Evolutionary conservation across 108 stramenopile species (phyloP), one percentile per base, ranked within the genome.

Genomic region (Schizochytrium sp.): DNA sequence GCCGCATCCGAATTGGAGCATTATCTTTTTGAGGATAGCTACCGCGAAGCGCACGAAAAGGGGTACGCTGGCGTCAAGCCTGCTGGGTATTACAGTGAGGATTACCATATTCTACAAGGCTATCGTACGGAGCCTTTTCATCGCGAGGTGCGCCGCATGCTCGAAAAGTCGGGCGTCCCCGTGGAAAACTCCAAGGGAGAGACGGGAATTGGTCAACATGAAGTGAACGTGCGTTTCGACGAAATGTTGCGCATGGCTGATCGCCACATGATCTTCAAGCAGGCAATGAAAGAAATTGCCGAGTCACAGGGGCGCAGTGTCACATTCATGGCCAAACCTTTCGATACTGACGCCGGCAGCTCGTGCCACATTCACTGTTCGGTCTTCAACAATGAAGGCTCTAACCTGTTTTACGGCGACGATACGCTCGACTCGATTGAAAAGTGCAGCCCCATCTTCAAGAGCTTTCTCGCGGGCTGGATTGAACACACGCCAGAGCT

Each of bases 331-430:
- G 87, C 87, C 58, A 87, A 87, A 43, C 87, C 87, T 5, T 59
- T 29, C 6, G 87, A 29, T 4, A 18, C 5, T 16, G 87, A 87
- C 19, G 58, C 87, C 19, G 87, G 87, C 5, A 59, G 58, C 41
- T 87, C 87, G 43, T 87, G 87, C 59, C 87, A 87, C 59, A 87
- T 87, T 43, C 87, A 87, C 59, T 87, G 87, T 43, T 87, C 87
- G 6, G 19, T 87, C 58, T 14, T 44, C 25, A 28, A 18, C 58
- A 5, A 5, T 58, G 87, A 41, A 6, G 87, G 87, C 41, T 19
- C 41, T 5, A 87, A 87, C 59, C 58, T 58, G 25, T 87, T 87
- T 29, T 6, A 16, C 18, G 87, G 87, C 25, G 44, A 43, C 18
- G 58, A 58, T 34, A 16, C 58, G 21, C 58, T 59, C 28, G 87